phyloP scores from a whole-genome alignment of 1,139 yeast species.

The Meyerozyma guilliermondii region DNA sequence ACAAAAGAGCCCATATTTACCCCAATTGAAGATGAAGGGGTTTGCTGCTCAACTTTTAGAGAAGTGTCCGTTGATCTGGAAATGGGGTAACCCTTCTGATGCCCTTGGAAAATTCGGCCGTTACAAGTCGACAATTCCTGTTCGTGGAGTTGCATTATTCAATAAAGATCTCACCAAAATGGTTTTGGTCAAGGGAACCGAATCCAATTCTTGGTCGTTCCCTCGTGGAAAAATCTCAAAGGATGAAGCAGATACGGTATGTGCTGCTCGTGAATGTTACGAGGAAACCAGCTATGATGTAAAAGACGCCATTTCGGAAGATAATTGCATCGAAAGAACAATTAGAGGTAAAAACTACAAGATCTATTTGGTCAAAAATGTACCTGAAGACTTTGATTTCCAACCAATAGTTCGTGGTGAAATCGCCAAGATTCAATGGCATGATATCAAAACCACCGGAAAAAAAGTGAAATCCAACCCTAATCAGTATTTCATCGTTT shows the following conservation, averaged over 20 bases:
- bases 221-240: constrained; percentile 97
- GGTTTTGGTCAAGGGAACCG: constrained; percentile 80
- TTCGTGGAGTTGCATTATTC: constrained; percentile 89
- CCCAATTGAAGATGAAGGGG: constrained; percentile 72
- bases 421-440: constrained; percentile 55
- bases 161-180: constrained; percentile 68
- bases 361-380: constrained; percentile 70
- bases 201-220: constrained; percentile 85
- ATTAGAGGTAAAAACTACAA: constrained; percentile 81
- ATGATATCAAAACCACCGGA: constrained; percentile 32
- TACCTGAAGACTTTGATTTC: constrained; percentile 72
- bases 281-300: constrained; percentile 97
- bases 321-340: constrained; percentile 77
- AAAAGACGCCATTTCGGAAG: constrained; percentile 56
- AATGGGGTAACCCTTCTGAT: constrained; percentile 75
- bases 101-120: constrained; percentile 73
- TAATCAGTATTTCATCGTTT: constrained; percentile 51
- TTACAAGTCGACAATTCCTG: constrained; percentile 90
- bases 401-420: constrained; percentile 84
- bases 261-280: constrained; percentile 89
- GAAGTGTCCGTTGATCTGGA: constrained; percentile 82
- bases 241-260: constrained; percentile 82
- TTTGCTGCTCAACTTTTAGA: constrained; percentile 71
- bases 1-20: constrained; percentile 69
- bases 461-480: constrained; percentile 36